Conservation (phyloP, 2,329 filamentous ascomycete species). For the Graphilbum ipis-grandicollis region DNA sequence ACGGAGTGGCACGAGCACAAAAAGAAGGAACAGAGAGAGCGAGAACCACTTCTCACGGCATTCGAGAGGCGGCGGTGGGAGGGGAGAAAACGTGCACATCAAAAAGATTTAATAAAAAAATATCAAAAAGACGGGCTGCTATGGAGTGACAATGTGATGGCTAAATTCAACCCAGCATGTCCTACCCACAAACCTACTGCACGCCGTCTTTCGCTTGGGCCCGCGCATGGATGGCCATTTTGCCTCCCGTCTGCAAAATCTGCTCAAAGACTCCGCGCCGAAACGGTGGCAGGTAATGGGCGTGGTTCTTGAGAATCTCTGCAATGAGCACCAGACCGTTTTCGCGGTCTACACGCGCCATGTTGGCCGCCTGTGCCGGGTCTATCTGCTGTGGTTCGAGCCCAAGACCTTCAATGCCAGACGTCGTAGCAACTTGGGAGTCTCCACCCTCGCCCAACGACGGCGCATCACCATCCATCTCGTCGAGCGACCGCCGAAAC, state of each 20-base stretch:
- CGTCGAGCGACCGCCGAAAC: neutral
- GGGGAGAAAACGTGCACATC: too few species aligned
- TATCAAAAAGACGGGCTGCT: too few species aligned
- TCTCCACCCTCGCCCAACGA: neutral
- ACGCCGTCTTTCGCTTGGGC: constrained; percentile 1
- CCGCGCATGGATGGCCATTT: constrained; percentile 19
- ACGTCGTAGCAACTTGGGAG: constrained; percentile 1
- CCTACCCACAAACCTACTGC: too few species aligned
- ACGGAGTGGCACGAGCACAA: too few species aligned
- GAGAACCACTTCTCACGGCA: neutral
- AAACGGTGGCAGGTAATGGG: constrained; percentile 21
- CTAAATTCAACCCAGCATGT: too few species aligned
- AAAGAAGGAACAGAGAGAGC: neutral
- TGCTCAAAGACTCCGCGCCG: constrained; percentile 25
- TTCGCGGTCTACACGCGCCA: constrained; percentile 37
- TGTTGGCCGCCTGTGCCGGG: constrained; percentile 23
- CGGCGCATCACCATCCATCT: neutral
- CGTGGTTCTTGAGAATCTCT: constrained; percentile 30
- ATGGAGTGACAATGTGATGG: too few species aligned
- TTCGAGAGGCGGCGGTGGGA: too few species aligned
- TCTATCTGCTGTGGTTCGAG: constrained; percentile 30
- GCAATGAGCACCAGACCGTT: constrained; percentile 42
- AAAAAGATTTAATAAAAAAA: neutral
- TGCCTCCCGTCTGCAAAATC: constrained; percentile 31
- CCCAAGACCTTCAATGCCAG: constrained; percentile 16